Conservation (phyloP, 495 filamentous ascomycete species). For the Talaromyces thailandensis region DNA sequence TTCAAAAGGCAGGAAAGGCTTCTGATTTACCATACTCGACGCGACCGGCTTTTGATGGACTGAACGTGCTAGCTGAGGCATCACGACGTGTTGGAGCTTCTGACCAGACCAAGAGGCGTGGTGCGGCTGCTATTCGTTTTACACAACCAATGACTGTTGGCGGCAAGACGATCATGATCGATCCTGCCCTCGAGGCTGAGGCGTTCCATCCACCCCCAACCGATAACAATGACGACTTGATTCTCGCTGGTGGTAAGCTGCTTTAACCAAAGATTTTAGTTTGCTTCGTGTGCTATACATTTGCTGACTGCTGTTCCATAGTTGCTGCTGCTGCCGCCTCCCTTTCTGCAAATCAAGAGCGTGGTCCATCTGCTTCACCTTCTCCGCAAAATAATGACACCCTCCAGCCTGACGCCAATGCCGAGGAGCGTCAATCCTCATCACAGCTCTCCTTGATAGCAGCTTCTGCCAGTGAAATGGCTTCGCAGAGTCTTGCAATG, state of each 20-base stretch:
- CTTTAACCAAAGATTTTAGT: not conserved
- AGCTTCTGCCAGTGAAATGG: constrained; percentile 41
- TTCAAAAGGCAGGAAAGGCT: constrained; percentile 27
- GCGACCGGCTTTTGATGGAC: constrained; percentile 57
- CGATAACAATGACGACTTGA: not conserved
- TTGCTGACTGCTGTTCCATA: not conserved
- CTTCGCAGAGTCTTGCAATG: constrained; percentile 32
- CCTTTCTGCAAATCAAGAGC: constrained; percentile 28
- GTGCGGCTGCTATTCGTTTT: constrained; percentile 18
- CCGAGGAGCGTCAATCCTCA: constrained; percentile 33
- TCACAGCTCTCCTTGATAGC: constrained; percentile 40
- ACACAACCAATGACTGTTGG: constrained; percentile 38
- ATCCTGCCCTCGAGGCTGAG: constrained; percentile 38
- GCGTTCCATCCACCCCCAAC: constrained; percentile 25
- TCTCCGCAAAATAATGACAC: constrained; percentile 25
- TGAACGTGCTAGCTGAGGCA: constrained; percentile 76
- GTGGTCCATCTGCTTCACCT: constrained; percentile 28
- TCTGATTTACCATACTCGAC: constrained; percentile 31
- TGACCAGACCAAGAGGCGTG: constrained; percentile 30
- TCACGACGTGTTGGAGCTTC: constrained; percentile 58
- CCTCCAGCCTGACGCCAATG: constrained; percentile 25
- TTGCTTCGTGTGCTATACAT: not conserved
- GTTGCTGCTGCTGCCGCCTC: constrained; percentile 5
- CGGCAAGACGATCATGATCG: constrained; percentile 39
- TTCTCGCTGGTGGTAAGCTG: constrained; percentile 6